Conservation (phyloP, 768 basidiomycete genomes). For the Hysterangium stoloniferum region DNA sequence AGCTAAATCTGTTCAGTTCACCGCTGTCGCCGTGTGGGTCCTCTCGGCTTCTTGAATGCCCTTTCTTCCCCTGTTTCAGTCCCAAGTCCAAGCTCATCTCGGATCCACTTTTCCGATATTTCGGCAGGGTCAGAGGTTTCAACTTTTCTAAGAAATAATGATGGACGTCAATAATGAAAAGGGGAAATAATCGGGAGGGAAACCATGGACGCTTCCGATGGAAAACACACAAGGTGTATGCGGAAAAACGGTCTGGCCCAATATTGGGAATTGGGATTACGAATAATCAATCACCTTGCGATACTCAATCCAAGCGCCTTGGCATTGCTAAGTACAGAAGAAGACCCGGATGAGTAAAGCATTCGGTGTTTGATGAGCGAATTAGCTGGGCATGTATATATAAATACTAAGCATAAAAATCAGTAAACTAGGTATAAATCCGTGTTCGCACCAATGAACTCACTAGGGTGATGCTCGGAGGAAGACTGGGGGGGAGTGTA, state of each 20-base stretch:
- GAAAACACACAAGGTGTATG: slow-evolving; percentile 32
- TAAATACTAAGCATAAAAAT: slow-evolving; percentile 81
- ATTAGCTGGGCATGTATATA: slow-evolving; percentile 81
- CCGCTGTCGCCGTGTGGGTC: slow-evolving; percentile 47
- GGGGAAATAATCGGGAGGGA: too few species aligned
- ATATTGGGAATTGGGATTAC: too few species aligned
- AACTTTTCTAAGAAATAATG: too few species aligned
- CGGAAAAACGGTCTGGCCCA: too few species aligned
- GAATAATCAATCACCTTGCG: too few species aligned
- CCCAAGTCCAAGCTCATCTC: slow-evolving; percentile 43
- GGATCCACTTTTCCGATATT: slow-evolving; percentile 55
- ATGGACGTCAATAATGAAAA: too few species aligned
- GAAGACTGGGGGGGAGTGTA: too few species aligned
- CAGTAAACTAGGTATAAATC: too few species aligned
- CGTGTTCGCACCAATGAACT: too few species aligned
- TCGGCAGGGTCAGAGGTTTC: slow-evolving; percentile 80
- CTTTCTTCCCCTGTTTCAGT: slow-evolving; percentile 23
- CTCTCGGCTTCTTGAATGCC: slow-evolving; percentile 62
- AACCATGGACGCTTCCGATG: slow-evolving; percentile 21
- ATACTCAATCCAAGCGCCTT: slow-evolving; percentile 40
- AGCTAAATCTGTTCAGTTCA: too few species aligned
- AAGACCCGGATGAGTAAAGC: slow-evolving; percentile 74
- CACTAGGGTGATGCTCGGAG: too few species aligned
- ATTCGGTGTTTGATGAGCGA: slow-evolving; percentile 83
- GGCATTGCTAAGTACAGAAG: slow-evolving; percentile 47